Evolutionary conservation across 345 rosid species (phyloP), one percentile per base, ranked within the genome.

Genomic region (Raphanus raphanistrum): DNA sequence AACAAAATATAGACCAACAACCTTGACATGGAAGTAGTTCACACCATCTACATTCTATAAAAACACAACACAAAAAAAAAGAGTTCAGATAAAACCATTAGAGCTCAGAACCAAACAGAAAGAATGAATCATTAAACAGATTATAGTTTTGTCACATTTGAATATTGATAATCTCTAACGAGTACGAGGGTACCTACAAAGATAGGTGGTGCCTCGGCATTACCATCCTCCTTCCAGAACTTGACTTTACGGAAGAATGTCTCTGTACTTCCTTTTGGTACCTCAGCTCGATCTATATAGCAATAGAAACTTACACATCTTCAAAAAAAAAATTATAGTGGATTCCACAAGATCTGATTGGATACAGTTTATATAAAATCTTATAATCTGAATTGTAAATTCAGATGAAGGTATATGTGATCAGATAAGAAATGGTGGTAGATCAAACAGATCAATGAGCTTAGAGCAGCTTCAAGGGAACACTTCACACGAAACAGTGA

Each of bases 21-120:
- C 96, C 79, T 91, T 96, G 80, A 96, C 98, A 69, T 96, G 98
- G 80, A 93, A 96, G 90, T 96, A 96, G 87, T 96, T 96, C 25
- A 96, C 99, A 27, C 99, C 98, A 67, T 91, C 98, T 36, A 93
- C 87, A 78, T 93, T 90, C 98, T 95, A 79, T 13, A 35, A 60
- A 31, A 17, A 21, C 21, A 21, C 21, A 21, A 21, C 21, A 55
- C 12, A 76, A 66, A 31, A 58, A 78, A 41, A 78, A 29, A 32
- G 35, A 57, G 65, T 76, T 50, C 32, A 12, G 54, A 68, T 27
- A 29, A 64, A 58, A 72, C 35, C 32, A 45, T 54, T 25, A 8
- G 21, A 74, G 65, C 33, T 26, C 50, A 29, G 28, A 70, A 45
- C 41, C 45, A 48, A 38, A 21, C 21, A 21, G 21, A 21, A 21